These are phyloP conservation scores for Hemileccinum rubropunctum DNA, from an alignment of 768 basidiomycete species.

Conservation along the genomic window DNA sequence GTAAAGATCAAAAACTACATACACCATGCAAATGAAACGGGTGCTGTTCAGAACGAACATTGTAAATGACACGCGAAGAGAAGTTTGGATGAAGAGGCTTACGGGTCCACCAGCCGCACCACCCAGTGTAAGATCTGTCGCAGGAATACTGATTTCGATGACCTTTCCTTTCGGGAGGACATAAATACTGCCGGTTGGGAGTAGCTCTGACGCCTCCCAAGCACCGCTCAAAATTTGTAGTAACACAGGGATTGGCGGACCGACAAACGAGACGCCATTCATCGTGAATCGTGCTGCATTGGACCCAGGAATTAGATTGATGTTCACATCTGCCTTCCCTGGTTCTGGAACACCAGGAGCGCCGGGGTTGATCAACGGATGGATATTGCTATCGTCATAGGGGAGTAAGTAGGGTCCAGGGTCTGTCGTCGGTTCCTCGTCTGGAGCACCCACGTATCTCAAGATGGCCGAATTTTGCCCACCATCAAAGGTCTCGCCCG, in stretches of 20 bases:
- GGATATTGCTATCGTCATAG: slow-evolving; percentile 36
- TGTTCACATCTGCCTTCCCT: slow-evolving; percentile 41
- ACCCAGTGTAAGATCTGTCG: slow-evolving; percentile 2
- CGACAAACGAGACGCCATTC: slow-evolving; percentile 30
- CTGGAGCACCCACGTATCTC: slow-evolving; percentile 38
- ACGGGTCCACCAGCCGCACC: slow-evolving; percentile 16
- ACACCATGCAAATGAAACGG: slow-evolving; percentile 45
- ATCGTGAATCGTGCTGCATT: slow-evolving; percentile 2
- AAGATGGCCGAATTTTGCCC: slow-evolving; percentile 40
- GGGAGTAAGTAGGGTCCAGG: slow-evolving; percentile 22
- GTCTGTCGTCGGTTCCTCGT: slow-evolving; percentile 31
- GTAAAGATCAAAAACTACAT: slow-evolving; percentile 11
- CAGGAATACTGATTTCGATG: slow-evolving; percentile 43
- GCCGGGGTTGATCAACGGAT: slow-evolving; percentile 25
- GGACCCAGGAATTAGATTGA: slow-evolving; percentile 22
- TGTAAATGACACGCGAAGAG: background rate
- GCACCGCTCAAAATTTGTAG: slow-evolving; percentile 59
- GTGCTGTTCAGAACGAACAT: slow-evolving; percentile 22
- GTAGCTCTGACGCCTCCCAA: slow-evolving; percentile 38
- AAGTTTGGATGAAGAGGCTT: slow-evolving; percentile 1
- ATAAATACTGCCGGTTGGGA: slow-evolving; percentile 45
- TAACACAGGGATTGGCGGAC: slow-evolving; percentile 49
- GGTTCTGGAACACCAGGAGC: slow-evolving; percentile 37
- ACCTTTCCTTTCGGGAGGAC: slow-evolving; percentile 39
- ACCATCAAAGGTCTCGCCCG: slow-evolving; percentile 24